Evolutionary conservation across 192 early-diverging fungal genomes (phyloP), one percentile per base, ranked within the genome.

Genomic region (Backusella tuberculispora): DNA sequence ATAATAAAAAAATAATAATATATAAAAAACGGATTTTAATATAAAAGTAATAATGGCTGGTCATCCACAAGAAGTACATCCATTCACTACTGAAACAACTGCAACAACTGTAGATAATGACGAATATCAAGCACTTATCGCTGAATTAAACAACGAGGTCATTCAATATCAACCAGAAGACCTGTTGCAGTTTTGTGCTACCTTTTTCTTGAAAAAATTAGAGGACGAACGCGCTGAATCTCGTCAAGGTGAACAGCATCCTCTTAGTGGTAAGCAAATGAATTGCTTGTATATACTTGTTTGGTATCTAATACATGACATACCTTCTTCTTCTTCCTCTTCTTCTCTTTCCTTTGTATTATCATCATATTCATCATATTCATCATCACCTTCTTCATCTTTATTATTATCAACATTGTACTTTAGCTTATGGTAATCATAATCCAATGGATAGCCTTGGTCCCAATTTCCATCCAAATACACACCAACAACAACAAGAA

Each of bases 131-230:
- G 85, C 83, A 64, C 86, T 98, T 45, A 83, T 98, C 46, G 88
- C 92, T 74, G 97, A 97, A 76, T 85, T 98, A 43, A 93, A 93
- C 83, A 84, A 90, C 71, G 90, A 90, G 56, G 87, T 98, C 37
- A 87, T 91, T 64, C 83, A 89, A 72, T 81, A 82, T 40, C 92
- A 95, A 71, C 97, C 97, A 12, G 78, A 92, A 60, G 97, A 98
- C 83, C 89, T 97, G 50, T 90, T 93, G 81, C 93, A 95, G 85
- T 98, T 96, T 81, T 97, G 96, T 82, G 88, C 95, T 34, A 87
- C 91, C 69, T 95, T 92, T 77, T 98, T 98, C 82, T 86, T 91
- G 77, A 81, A 88, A 63, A 96, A 96, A 83, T 86, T 98, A 21
- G 87, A 89, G 4, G 91, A 96, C 75, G 92, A 95, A 77, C 88